Evolutionary conservation across 768 basidiomycete genomes (phyloP).

Genomic region (Mycena olivaceomarginata): DNA sequence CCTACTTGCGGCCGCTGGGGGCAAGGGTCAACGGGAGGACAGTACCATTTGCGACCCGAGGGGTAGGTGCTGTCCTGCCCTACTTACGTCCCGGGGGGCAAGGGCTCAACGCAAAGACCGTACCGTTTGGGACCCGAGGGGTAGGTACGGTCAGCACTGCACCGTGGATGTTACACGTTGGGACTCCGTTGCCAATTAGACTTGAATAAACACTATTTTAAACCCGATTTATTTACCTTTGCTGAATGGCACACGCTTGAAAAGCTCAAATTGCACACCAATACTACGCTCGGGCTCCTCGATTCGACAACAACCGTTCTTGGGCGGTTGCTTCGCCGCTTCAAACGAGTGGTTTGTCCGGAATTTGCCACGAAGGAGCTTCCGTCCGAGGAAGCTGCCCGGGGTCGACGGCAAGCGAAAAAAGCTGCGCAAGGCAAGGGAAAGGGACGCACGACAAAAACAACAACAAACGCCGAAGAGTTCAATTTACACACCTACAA

Average conservation of each 20-base stretch:
- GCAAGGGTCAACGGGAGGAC: too few relatives aligned
- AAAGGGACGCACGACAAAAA: not conserved
- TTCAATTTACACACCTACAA: constrained; percentile 60
- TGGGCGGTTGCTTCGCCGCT: constrained; percentile 53
- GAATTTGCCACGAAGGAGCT: constrained; percentile 56
- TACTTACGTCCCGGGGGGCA: too few relatives aligned
- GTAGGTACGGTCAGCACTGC: too few relatives aligned
- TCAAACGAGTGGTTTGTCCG: constrained; percentile 50
- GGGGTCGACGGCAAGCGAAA: constrained; percentile 39
- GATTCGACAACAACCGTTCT: constrained; percentile 47
- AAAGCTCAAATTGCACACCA: constrained; percentile 56
- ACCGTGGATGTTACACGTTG: too few relatives aligned
- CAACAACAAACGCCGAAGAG: constrained; percentile 35
- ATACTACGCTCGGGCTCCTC: constrained; percentile 47
- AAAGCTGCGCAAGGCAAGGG: constrained; percentile 24
- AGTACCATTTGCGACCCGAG: too few relatives aligned
- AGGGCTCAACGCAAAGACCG: too few relatives aligned
- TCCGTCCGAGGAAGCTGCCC: constrained; percentile 59
- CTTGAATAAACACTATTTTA: too few relatives aligned
- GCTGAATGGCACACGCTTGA: constrained; percentile 57
- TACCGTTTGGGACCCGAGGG: too few relatives aligned
- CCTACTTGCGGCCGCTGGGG: too few relatives aligned
- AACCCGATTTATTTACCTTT: constrained; percentile 55
- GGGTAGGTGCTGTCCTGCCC: too few relatives aligned
- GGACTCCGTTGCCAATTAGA: too few relatives aligned